Evolutionary conservation across 306 rosid species (phyloP).

Genomic region (Rosa rugosa): DNA sequence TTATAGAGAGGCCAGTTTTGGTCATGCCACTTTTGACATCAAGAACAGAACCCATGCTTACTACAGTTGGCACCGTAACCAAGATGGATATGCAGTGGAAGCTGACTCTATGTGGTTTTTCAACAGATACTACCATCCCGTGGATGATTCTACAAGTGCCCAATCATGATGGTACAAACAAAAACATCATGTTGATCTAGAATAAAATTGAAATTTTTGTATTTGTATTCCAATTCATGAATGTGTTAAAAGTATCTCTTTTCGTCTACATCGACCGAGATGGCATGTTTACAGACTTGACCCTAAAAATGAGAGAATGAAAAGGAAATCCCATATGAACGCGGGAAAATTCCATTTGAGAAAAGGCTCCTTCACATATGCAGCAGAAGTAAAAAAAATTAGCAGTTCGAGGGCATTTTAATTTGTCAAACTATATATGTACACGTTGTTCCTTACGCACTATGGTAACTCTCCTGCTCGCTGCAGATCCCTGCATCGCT

Average conservation of each 20-base stretch:
- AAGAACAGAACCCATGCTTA: conserved; percentile 82
- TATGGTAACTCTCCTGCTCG: background rate
- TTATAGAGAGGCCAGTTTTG: conserved; percentile 77
- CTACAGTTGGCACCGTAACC: conserved; percentile 76
- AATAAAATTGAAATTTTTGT: background rate
- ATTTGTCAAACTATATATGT: background rate
- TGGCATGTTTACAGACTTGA: background rate
- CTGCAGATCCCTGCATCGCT: background rate
- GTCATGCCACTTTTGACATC: conserved; percentile 74
- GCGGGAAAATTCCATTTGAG: background rate
- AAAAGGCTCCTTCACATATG: background rate
- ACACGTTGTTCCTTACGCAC: background rate
- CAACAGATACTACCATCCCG: conserved; percentile 61
- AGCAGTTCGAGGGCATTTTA: background rate
- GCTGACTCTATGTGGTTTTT: conserved; percentile 72
- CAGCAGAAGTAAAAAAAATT: background rate
- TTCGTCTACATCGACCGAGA: background rate
- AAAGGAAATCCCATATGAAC: background rate
- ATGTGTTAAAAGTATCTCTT: background rate
- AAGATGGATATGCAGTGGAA: conserved; percentile 69
- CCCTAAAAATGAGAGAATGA: background rate
- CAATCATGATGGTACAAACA: conserved; percentile 6
- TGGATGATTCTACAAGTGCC: conserved; percentile 53
- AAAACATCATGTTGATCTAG: background rate
- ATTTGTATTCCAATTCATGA: background rate